phyloP scores from a whole-genome alignment of 1,139 yeast genomes.

The Meyerozyma elateridarum region DNA sequence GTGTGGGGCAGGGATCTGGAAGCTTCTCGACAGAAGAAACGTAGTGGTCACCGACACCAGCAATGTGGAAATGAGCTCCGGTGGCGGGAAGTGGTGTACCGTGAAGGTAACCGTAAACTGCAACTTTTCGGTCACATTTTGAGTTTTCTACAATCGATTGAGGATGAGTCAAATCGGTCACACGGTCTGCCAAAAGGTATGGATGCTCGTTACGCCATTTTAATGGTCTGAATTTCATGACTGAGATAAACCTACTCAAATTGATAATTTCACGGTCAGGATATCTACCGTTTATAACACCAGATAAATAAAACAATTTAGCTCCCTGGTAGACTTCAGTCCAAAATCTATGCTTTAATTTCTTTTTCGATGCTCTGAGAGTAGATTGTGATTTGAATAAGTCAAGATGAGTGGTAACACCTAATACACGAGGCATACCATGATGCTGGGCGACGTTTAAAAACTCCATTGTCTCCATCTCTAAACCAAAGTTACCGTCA shows the following conservation, averaged over 20 bases:
- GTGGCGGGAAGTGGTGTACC: constrained; percentile 79
- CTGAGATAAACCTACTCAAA: constrained; percentile 87
- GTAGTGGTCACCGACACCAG: constrained; percentile 90
- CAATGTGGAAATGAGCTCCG: constrained; percentile 84
- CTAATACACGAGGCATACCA: constrained; percentile 97
- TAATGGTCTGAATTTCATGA: constrained; percentile 95
- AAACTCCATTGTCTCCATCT: constrained; percentile 99
- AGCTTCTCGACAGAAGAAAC: constrained; percentile 76
- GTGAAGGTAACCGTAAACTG: constrained; percentile 89
- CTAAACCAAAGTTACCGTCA: constrained; percentile 97
- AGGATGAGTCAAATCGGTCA: constrained; percentile 96
- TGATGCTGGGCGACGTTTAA: constrained; percentile 94
- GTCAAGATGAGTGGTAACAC: constrained; percentile 94
- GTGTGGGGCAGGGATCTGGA: constrained; percentile 99
- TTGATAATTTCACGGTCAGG: constrained; percentile 96
- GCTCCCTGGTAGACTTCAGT: constrained; percentile 99
- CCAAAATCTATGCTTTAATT: constrained; percentile 94
- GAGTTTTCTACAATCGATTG: constrained; percentile 70
- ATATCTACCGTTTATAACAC: constrained; percentile 94
- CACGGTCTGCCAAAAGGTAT: constrained; percentile 82
- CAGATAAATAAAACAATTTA: constrained; percentile 87
- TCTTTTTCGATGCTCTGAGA: constrained; percentile 84
- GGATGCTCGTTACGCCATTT: constrained; percentile 99
- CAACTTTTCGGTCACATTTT: constrained; percentile 83
- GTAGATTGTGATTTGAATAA: constrained; percentile 87